phyloP scores from a whole-genome alignment of 192 early-diverging fungal species.

The Backusella australiensis region DNA sequence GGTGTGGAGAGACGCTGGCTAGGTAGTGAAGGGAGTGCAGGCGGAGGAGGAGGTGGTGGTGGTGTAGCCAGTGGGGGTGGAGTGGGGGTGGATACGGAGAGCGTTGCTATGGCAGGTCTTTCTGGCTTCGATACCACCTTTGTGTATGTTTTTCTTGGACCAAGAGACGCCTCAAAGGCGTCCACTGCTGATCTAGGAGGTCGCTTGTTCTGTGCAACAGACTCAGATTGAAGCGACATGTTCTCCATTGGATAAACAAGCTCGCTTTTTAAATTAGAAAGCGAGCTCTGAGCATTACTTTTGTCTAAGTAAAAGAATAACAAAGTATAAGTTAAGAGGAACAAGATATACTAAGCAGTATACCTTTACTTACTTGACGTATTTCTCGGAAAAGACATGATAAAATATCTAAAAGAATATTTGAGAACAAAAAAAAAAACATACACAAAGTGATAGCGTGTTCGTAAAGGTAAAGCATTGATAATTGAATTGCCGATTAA shows the following conservation, averaged over 20 bases:
- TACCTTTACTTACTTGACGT: neutral
- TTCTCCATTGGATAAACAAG: conserved; percentile 14
- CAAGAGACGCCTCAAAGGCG: conserved; percentile 11
- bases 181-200: neutral
- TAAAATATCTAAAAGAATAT: neutral
- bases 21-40: neutral
- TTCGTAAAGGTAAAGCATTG: neutral
- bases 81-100: neutral
- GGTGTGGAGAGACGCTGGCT: neutral
- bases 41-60: neutral
- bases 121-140: too few species aligned
- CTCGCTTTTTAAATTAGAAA: conserved; percentile 2
- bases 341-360: too few species aligned
- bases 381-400: neutral
- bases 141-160: neutral
- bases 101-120: neutral
- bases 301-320: neutral
- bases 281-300: neutral
- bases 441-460: neutral
- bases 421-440: neutral
- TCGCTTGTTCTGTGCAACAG: neutral
- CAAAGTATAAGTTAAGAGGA: neutral
- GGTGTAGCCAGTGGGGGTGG: neutral
- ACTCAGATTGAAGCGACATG: neutral
- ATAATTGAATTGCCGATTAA: neutral